phyloP scores from a whole-genome alignment of 129 eudicot species.

The Artemisia annua region DNA sequence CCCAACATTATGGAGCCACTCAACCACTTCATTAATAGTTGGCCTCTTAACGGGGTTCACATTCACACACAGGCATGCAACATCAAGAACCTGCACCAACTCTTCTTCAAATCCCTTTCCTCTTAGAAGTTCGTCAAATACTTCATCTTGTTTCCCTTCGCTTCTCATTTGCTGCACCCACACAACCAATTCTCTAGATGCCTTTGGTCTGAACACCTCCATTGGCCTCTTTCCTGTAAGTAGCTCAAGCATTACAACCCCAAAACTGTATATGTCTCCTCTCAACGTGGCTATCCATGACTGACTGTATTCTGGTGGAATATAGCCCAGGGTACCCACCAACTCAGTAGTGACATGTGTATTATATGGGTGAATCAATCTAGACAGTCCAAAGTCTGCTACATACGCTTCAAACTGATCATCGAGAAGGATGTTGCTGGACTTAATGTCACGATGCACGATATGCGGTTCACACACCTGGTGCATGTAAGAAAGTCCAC shows the following conservation, averaged over 20 bases:
- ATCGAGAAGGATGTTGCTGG: constrained; percentile 81
- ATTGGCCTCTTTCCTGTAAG: constrained; percentile 82
- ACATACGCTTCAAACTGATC: constrained; percentile 76
- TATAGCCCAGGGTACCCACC: constrained; percentile 84
- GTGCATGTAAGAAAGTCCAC: constrained; percentile 88
- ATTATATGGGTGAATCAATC: constrained; percentile 69
- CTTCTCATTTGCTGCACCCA: constrained; percentile 78
- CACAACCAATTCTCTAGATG: constrained; percentile 73
- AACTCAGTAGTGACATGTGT: constrained; percentile 91
- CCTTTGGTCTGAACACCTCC: constrained; percentile 68
- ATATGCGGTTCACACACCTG: constrained; percentile 82
- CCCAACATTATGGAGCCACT: constrained; percentile 63
- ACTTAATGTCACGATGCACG: constrained; percentile 84
- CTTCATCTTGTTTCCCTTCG: constrained; percentile 64
- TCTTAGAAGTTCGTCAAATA: constrained; percentile 62
- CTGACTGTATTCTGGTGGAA: constrained; percentile 87
- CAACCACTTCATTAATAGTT: constrained; percentile 65
- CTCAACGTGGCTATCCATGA: constrained; percentile 84
- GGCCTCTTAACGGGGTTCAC: constrained; percentile 80
- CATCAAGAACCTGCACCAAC: constrained; percentile 80
- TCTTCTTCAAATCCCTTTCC: constrained; percentile 75
- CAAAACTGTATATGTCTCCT: constrained; percentile 88
- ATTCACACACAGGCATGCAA: constrained; percentile 81
- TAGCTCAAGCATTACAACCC: constrained; percentile 82
- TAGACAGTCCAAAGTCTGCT: constrained; percentile 82